Conservation (phyloP, 176 grass and related monocot genomes). For the Echinochloa phyllopogon region DNA sequence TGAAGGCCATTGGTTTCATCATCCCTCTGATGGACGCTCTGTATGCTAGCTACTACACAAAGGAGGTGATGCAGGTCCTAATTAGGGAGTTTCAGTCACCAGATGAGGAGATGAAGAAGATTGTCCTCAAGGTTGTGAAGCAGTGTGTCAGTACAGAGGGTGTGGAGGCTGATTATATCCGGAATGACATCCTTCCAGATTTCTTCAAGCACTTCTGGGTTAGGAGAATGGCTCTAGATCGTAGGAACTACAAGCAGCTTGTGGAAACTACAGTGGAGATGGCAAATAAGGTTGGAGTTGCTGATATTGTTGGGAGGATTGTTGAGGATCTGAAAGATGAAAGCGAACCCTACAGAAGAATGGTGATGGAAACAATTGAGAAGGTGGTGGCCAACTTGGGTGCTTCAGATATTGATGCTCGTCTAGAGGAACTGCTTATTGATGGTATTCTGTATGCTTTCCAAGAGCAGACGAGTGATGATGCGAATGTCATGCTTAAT, state of each 20-base stretch:
- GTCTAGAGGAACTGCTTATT: constrained; percentile 93
- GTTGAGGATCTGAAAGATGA: constrained; percentile 98
- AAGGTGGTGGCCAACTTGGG: constrained; percentile 97
- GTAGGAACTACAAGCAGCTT: constrained; percentile 97
- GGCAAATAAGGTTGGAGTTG: constrained; percentile 95
- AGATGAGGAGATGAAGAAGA: constrained; percentile 99
- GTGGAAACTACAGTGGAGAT: constrained; percentile 98
- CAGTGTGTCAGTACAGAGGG: constrained; percentile 98
- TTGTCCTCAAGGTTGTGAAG: constrained; percentile 96
- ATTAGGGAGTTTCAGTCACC: constrained; percentile 98
- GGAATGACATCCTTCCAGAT: constrained; percentile 84
- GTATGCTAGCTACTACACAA: constrained; percentile 98
- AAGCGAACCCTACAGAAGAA: constrained; percentile 94
- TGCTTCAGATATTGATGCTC: constrained; percentile 93
- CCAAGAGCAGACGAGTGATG: constrained; percentile 99
- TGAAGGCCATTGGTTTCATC: constrained; percentile 98
- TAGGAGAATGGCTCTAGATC: constrained; percentile 95
- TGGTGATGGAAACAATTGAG: constrained; percentile 99
- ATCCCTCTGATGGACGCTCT: constrained; percentile 98
- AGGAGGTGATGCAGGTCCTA: constrained; percentile 91
- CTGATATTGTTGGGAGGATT: constrained; percentile 88
- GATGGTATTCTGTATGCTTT: constrained; percentile 98
- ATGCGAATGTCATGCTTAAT: constrained; percentile 99
- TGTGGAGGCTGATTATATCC: constrained; percentile 93
- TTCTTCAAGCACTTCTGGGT: constrained; percentile 96